phyloP scores from a whole-genome alignment of 148 eudicot genomes.

The Agrostemma githago region DNA sequence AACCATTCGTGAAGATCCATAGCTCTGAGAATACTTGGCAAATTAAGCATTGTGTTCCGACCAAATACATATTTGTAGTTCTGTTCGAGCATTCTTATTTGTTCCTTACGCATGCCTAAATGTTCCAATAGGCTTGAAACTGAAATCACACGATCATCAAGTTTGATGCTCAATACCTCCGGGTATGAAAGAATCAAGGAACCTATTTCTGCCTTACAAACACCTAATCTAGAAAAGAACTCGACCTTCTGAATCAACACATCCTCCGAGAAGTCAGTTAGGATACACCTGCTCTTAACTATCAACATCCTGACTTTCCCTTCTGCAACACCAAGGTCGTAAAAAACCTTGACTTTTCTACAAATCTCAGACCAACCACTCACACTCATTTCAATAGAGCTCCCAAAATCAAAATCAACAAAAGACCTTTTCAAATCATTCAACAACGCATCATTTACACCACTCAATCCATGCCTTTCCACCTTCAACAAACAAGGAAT shows the following conservation, averaged over 20 bases:
- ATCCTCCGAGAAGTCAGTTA: conserved; percentile 44
- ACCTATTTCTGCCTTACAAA: conserved; percentile 42
- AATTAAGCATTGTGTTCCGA: conserved; percentile 48
- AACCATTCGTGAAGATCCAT: conserved; percentile 69
- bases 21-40: conserved; percentile 58
- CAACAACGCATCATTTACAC: conserved; percentile 36
- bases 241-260: conserved; percentile 43
- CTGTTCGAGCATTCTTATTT: conserved; percentile 27
- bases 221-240: conserved; percentile 52
- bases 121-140: conserved; percentile 48
- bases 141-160: conserved; percentile 39
- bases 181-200: conserved; percentile 52
- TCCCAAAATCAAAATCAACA: conserved; percentile 39
- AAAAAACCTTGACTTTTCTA: conserved; percentile 49
- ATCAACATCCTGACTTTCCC: conserved; percentile 46
- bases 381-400: conserved; percentile 32
- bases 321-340: conserved; percentile 52
- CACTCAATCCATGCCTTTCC: conserved; percentile 19
- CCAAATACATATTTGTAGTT: conserved; percentile 56
- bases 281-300: conserved; percentile 37
- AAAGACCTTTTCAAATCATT: conserved; percentile 50
- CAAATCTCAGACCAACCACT: conserved; percentile 48
- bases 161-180: conserved; percentile 43
- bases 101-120: conserved; percentile 34
- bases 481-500: conserved; percentile 49